Evolutionary conservation across 1,284 basidiomycete species (phyloP).

Genomic region (Rhodotorula glutinis): DNA sequence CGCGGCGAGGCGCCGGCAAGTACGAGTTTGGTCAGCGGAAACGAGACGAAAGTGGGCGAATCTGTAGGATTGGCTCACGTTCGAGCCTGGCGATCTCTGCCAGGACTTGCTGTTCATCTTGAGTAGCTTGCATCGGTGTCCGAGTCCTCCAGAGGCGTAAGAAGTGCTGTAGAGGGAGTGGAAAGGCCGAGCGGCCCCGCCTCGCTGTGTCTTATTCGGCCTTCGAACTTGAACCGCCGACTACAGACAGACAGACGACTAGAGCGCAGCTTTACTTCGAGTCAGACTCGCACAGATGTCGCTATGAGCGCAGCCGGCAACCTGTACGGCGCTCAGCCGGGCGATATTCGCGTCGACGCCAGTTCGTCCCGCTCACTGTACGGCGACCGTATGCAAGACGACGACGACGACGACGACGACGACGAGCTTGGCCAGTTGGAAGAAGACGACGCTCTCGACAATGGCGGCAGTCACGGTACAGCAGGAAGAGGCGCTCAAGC

Average conservation of each 20-base stretch:
- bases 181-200: no score
- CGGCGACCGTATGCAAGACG: neutral
- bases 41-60: neutral
- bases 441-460: neutral
- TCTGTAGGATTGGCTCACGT: conserved; percentile 5
- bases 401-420: neutral
- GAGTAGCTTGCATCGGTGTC: neutral
- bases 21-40: neutral
- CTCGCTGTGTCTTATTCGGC: no score
- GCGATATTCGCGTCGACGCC: no score
- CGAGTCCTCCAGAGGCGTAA: no score
- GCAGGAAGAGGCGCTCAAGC: neutral
- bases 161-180: no score
- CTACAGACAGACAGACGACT: no score
- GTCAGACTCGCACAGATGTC: no score
- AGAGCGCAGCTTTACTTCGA: no score
- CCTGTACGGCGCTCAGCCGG: no score
- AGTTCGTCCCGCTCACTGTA: no score
- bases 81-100: conserved; percentile 29
- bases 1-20: neutral
- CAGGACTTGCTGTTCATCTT: conserved; percentile 10
- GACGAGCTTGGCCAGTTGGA: neutral
- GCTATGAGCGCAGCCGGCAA: neutral
- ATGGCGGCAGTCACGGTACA: neutral
- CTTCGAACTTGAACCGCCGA: no score